A percentile compares a stretch with the other conserved stretches of the same genome.
Conservation (phyloP, 2,329 filamentous ascomycete genomes). For the Hymenoscyphus fructigenus region DNA sequence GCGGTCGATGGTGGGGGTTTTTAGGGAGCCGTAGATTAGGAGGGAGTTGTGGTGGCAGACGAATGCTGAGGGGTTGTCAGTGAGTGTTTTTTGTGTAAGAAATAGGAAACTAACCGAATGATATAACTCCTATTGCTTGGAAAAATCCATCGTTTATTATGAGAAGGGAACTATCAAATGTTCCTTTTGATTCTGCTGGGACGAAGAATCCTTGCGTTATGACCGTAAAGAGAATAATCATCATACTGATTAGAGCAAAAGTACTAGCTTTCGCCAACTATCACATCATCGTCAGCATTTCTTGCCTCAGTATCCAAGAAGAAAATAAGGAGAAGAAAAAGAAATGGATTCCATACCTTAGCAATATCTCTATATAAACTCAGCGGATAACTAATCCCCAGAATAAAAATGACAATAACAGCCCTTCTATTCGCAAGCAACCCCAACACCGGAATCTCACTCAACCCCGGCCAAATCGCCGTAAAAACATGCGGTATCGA, state of each 20-base stretch:
- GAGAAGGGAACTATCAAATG: slow-evolving; percentile 67
- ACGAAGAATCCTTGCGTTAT: slow-evolving; percentile 79
- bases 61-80: slow-evolving; percentile 52
- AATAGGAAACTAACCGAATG: slow-evolving; percentile 67
- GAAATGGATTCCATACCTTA: slow-evolving; percentile 60
- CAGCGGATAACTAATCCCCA: slow-evolving; percentile 85
- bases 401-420: slow-evolving; percentile 82
- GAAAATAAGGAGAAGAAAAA: neutral
- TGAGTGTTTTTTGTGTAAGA: neutral
- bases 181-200: slow-evolving; percentile 68
- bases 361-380: slow-evolving; percentile 95
- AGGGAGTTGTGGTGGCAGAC: slow-evolving; percentile 91
- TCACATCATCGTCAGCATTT: slow-evolving; percentile 18
- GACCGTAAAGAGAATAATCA: slow-evolving; percentile 83
- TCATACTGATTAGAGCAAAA: slow-evolving; percentile 89
- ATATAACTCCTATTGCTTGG: slow-evolving; percentile 96
- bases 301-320: neutral
- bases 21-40: slow-evolving; percentile 92
- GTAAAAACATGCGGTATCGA: slow-evolving; percentile 87
- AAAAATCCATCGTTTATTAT: slow-evolving; percentile 87
- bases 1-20: slow-evolving; percentile 91
- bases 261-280: slow-evolving; percentile 95
- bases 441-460: slow-evolving; percentile 72
- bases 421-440: slow-evolving; percentile 78
- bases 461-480: slow-evolving; percentile 76